A percentile compares a stretch with the other conserved stretches of the same genome.
Conservation (phyloP, 129 eudicot species). For the Lactuca saligna region DNA sequence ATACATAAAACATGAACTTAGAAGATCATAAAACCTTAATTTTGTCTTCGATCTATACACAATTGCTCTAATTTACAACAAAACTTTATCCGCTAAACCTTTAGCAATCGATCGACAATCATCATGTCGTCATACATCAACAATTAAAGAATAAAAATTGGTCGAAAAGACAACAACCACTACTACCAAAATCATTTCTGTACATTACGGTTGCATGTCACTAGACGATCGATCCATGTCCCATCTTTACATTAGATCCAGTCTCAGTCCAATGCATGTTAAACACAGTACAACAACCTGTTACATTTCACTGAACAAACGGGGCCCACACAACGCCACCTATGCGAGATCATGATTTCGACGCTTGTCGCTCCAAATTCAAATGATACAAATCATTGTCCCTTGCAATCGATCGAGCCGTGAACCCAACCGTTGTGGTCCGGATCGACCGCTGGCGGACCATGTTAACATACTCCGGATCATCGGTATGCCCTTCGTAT, state of each 20-base stretch:
- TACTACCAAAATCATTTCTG: slow-evolving; percentile 26
- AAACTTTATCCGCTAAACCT: slow-evolving; percentile 16
- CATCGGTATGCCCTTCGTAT: slow-evolving; percentile 62
- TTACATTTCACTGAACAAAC: too few relatives aligned
- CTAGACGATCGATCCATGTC: neutral
- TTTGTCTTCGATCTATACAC: slow-evolving; percentile 25
- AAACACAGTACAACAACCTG: neutral
- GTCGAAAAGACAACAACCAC: neutral
- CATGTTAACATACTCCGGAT: slow-evolving; percentile 59
- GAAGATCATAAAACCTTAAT: slow-evolving; percentile 13
- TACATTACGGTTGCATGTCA: neutral
- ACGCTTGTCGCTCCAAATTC: slow-evolving; percentile 37
- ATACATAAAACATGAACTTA: neutral
- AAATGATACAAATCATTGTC: slow-evolving; percentile 35
- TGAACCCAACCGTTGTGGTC: slow-evolving; percentile 67
- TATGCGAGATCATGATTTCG: slow-evolving; percentile 19
- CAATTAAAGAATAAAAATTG: slow-evolving; percentile 14
- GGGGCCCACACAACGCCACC: neutral
- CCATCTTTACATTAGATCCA: neutral
- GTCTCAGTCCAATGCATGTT: neutral
- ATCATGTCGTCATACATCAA: slow-evolving; percentile 9
- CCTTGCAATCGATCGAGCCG: slow-evolving; percentile 58
- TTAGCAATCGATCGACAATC: slow-evolving; percentile 13
- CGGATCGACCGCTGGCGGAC: slow-evolving; percentile 71
- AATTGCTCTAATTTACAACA: slow-evolving; percentile 36